Evolutionary conservation across 2,329 filamentous ascomycete genomes (phyloP), one percentile per base, ranked within the genome.

Genomic region (Stachybotrys chlorohalonatus): DNA sequence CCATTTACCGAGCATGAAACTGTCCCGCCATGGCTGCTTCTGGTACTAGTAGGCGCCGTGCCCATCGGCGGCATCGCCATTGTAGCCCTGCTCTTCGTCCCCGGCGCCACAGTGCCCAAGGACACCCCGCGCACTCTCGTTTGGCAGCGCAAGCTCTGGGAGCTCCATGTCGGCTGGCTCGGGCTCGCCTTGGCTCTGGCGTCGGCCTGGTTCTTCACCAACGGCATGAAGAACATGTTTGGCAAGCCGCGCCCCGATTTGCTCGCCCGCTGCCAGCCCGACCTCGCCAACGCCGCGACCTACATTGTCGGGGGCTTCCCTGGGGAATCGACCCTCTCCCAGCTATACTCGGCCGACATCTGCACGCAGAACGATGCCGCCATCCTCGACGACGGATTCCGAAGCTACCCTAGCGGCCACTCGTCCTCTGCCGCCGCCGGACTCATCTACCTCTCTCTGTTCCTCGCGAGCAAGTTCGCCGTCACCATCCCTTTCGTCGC

Each of bases 101-200:
- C 90, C 1, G 89, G 88, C 4, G 79, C 82, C 6, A 85, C 84
- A 1, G 84, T 86, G 1, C 79, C 82, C 15, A 76, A 75, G 47
- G 77, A 79, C 17, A 85, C 86, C 0, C 83, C 88, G 1, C 79
- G 78, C 59, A 70, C 78, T 5, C 71, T 89, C 53, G 76, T 92
- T 49, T 91, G 89, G 85, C 83, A 82, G 66, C 81, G 89, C 60
- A 96, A 94, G 72, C 69, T 96, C 1, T 96, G 93, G 91, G 92
- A 96, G 69, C 84, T 89, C 68, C 90, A 96, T 66, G 84, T 84
- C 2, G 91, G 89, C 56, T 90, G 87, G 83, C 83, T 96, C 63
- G 92, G 92, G 0, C 78, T 96, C 3, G 89, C 78, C 1, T 75
- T 96, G 16, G 83, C 88, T 3, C 75, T 90, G 9, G 83, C 85